Conservation (phyloP, 345 rosid species). For the Moringa oleifera region DNA sequence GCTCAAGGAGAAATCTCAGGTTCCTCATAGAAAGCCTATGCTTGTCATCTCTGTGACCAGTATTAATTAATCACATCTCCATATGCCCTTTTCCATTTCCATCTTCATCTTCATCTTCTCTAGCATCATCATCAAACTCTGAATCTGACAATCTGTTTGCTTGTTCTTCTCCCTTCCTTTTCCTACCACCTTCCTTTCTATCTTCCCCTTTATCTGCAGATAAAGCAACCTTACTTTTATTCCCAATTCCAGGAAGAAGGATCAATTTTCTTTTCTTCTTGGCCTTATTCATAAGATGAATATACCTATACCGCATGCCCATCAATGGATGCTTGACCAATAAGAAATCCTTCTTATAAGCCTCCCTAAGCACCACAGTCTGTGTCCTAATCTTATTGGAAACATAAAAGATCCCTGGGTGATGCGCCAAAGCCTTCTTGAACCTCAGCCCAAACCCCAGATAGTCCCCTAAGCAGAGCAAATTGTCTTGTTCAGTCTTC, state of each 20-base stretch:
- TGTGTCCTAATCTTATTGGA: conserved; percentile 80
- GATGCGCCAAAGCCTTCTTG: conserved; percentile 59
- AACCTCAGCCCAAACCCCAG: conserved; percentile 61
- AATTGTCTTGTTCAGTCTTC: conserved; percentile 69
- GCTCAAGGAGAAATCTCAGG: no score
- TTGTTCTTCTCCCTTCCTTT: background rate
- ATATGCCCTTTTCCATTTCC: no score
- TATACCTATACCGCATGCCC: conserved; percentile 78
- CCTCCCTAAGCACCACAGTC: conserved; percentile 77
- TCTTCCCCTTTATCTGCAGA: conserved; percentile 1
- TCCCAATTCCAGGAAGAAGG: conserved; percentile 3
- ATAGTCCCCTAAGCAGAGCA: conserved; percentile 58
- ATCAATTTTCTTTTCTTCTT: conserved; percentile 12
- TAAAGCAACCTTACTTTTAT: conserved; percentile 4
- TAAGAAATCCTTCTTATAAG: conserved; percentile 61
- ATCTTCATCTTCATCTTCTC: no score
- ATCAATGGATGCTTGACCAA: conserved; percentile 62
- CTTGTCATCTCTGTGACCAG: no score
- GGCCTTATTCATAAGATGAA: conserved; percentile 58
- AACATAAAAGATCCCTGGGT: conserved; percentile 78
- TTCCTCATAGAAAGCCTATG: no score
- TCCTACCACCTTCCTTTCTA: background rate
- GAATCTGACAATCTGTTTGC: background rate
- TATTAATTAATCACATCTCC: no score
- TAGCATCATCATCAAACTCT: background rate